Percentiles rank a stretch among this genome's conserved stretches.
Evolutionary conservation across 108 stramenopile species (phyloP).

Genomic region (Nitzschia putrida): DNA sequence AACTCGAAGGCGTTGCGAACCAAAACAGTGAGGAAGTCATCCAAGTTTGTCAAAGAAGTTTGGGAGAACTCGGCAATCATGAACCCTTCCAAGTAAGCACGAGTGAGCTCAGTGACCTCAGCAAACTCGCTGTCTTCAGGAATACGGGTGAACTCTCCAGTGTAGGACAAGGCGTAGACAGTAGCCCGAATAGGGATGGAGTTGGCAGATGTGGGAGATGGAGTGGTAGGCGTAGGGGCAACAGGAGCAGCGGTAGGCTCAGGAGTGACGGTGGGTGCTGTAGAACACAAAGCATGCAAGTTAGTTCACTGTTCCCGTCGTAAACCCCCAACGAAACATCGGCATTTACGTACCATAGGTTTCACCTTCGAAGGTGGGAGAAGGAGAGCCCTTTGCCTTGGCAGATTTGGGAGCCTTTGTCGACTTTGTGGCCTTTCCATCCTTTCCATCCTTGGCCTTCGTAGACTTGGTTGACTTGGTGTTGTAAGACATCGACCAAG

Average conservation of each 20-base stretch:
- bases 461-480: neutral
- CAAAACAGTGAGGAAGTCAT: slow-evolving; percentile 37
- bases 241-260: slow-evolving; percentile 4
- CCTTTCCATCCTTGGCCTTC: neutral
- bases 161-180: slow-evolving; percentile 27
- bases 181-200: slow-evolving; percentile 28
- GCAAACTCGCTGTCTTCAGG: slow-evolving; percentile 22
- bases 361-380: too few relatives aligned
- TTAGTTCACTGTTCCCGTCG: too few relatives aligned
- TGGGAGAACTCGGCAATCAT: slow-evolving; percentile 22
- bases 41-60: slow-evolving; percentile 32
- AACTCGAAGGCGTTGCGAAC: slow-evolving; percentile 18
- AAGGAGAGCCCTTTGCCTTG: neutral
- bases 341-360: too few relatives aligned
- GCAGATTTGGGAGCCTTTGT: neutral
- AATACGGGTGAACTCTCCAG: slow-evolving; percentile 7
- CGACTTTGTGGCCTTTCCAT: slow-evolving; percentile 18
- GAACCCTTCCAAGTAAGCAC: slow-evolving; percentile 27
- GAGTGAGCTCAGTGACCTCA: slow-evolving; percentile 25
- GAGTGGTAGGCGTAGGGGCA: slow-evolving; percentile 26
- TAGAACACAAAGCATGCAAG: neutral
- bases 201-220: slow-evolving; percentile 31
- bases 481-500: neutral
- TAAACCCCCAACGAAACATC: too few relatives aligned
- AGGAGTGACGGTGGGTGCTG: neutral